phyloP scores from a whole-genome alignment of 1,284 basidiomycete genomes.

The Coniferiporia sulphurascens region DNA sequence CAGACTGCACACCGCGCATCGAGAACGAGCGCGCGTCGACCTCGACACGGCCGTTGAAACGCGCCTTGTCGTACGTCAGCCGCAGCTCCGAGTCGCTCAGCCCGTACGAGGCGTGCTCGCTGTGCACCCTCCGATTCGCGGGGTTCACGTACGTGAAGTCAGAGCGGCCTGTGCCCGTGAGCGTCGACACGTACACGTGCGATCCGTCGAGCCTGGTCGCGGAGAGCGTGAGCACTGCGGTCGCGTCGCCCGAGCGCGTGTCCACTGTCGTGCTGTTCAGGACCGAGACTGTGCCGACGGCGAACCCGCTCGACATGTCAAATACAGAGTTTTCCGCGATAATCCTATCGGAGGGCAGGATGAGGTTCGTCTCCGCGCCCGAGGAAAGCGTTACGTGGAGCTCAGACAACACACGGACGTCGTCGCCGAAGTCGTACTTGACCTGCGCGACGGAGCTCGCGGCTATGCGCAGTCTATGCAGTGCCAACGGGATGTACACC shows the following conservation, averaged over 20 bases:
- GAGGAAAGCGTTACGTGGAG: slow-evolving; percentile 42
- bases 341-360: slow-evolving; percentile 40
- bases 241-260: slow-evolving; percentile 48
- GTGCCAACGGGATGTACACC: slow-evolving; percentile 42
- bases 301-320: slow-evolving; percentile 49
- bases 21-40: slow-evolving; percentile 41
- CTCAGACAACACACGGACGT: slow-evolving; percentile 32
- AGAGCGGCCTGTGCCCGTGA: slow-evolving; percentile 43
- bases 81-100: slow-evolving; percentile 50
- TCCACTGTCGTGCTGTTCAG: slow-evolving; percentile 37
- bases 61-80: slow-evolving; percentile 47
- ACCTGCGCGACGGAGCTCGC: slow-evolving; percentile 41
- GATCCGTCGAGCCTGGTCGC: slow-evolving; percentile 24
- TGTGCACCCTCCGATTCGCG: slow-evolving; percentile 40
- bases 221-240: slow-evolving; percentile 40
- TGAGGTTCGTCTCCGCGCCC: slow-evolving; percentile 35
- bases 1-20: slow-evolving; percentile 32
- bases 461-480: slow-evolving; percentile 42
- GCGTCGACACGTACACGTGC: slow-evolving; percentile 40
- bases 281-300: slow-evolving; percentile 50
- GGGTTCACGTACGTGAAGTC: slow-evolving; percentile 43
- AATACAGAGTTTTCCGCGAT: slow-evolving; percentile 36
- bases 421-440: slow-evolving; percentile 40
- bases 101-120: slow-evolving; percentile 41
- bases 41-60: slow-evolving; percentile 45